Base-by-base conservation (phyloP, 495 filamentous ascomycete genomes). In the Hypomontagnella monticulosa region DNA sequence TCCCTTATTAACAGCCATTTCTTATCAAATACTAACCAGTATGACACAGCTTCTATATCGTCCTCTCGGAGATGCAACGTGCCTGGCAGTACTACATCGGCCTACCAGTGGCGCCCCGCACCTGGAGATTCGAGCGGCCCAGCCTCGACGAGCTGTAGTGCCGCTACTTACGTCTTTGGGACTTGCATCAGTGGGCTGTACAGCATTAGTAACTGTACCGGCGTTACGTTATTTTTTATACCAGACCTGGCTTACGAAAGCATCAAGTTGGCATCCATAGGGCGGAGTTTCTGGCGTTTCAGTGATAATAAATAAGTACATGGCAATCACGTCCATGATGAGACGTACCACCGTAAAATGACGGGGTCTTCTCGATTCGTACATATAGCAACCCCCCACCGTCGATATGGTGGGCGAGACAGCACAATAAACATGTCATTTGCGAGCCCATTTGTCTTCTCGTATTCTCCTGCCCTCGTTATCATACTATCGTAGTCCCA, bases 1-100 rank as follows among this genome's bases (percentile, higher is more conserved):
- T 6, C 1, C 11, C 19, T n/a, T 11, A 33, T 5, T 3, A 27
- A 27, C 6, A 27, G 3, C 6, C 6, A 27, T 47, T 15, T 2
- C 9, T n/a, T 7, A n/a, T 2, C 14, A 12, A 36, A 40, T 60
- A 32, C 72, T 77, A 68, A 74, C 42, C 36, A 10, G 41, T 5
- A n/a, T 43, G 4, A 44, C 53, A 4, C 53, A 93, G 90, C 9
- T 85, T 79, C 61, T 73, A 84, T 23, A 89, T 97, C 48, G 20
- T 80, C 8, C 61, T 85, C 2, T 69, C 82, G 0, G 92, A 96
- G 73, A 41, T 83, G 4, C 72, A 72, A 43, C 83, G 93, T 38
- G 62, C 90, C 14, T 94, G 88, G 86, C 83, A 89, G 47, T 91
- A 80, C 70, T 97, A 88, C 79, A 77, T 96, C n/a, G 93, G 93